Percentiles rank a stretch among this genome's conserved stretches.
Evolutionary conservation across 2,329 filamentous ascomycete species (phyloP).

Genomic region (Incumbomyces delicatus): DNA sequence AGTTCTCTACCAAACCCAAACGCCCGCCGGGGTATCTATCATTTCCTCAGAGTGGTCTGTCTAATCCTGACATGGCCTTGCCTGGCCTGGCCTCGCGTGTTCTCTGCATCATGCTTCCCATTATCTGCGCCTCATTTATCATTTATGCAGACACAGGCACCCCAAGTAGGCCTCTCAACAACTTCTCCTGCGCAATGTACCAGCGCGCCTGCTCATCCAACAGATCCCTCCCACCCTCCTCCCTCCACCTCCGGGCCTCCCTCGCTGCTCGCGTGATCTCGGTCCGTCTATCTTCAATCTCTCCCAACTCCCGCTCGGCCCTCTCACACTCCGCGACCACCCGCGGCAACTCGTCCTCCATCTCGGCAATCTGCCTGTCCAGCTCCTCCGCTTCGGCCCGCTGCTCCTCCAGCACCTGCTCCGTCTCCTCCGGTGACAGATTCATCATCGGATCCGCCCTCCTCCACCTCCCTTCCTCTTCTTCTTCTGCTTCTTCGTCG

Average conservation of each 20-base stretch:
- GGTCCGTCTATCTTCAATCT: slow-evolving; percentile 35
- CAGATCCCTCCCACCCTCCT: slow-evolving; percentile 37
- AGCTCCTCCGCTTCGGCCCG: slow-evolving; percentile 32
- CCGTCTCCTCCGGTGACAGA: slow-evolving; percentile 26
- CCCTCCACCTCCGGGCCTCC: slow-evolving; percentile 34
- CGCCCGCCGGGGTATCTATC: no score
- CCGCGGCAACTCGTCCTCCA: slow-evolving; percentile 35
- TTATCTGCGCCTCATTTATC: not conserved
- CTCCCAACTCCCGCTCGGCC: slow-evolving; percentile 34
- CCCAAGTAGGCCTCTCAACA: slow-evolving; percentile 31
- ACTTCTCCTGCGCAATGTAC: slow-evolving; percentile 34
- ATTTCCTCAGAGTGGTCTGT: no score
- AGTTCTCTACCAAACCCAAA: no score
- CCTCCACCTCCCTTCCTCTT: not conserved
- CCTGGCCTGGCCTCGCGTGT: no score
- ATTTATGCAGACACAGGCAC: slow-evolving; percentile 8
- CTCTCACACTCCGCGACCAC: slow-evolving; percentile 36
- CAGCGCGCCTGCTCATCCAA: slow-evolving; percentile 38
- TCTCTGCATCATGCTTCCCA: no score
- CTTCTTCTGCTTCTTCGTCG: slow-evolving; percentile 12
- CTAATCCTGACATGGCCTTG: no score
- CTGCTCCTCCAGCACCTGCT: slow-evolving; percentile 30
- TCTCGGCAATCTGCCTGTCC: slow-evolving; percentile 31
- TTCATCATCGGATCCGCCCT: slow-evolving; percentile 13
- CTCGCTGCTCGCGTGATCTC: slow-evolving; percentile 38